A percentile compares a stretch with the other conserved stretches of the same genome.
Conservation (phyloP, 306 rosid species). For the Trifolium repens region DNA sequence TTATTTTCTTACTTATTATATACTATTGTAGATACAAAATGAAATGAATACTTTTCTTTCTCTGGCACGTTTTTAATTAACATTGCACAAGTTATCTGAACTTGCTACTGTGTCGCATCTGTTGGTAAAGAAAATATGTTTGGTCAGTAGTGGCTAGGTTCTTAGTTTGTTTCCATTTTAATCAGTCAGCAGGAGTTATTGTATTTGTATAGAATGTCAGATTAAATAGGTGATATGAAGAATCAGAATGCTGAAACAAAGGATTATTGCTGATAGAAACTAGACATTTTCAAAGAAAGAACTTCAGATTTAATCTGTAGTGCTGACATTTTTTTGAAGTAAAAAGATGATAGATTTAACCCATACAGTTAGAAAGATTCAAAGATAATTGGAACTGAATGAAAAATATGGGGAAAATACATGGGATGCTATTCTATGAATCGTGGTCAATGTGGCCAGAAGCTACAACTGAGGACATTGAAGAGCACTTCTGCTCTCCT, state of each 20-base stretch:
- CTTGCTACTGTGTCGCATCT: slow-evolving; percentile 30
- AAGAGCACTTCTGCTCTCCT: not conserved
- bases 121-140: slow-evolving; percentile 20
- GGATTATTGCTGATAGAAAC: slow-evolving; percentile 1
- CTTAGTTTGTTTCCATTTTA: slow-evolving; percentile 20
- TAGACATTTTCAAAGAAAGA: slow-evolving; percentile 21
- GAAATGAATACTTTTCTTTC: slow-evolving; percentile 20
- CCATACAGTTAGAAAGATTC: not conserved
- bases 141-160: slow-evolving; percentile 8
- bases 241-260: slow-evolving; percentile 5
- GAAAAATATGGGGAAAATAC: not conserved
- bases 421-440: not conserved
- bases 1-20: slow-evolving; percentile 10
- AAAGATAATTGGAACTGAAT: not conserved
- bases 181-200: slow-evolving; percentile 1
- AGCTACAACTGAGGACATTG: not conserved
- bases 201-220: slow-evolving; percentile 23
- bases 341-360: not conserved
- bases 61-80: slow-evolving; percentile 1
- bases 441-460: not conserved
- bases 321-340: slow-evolving; percentile 1
- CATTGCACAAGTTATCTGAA: slow-evolving; percentile 22
- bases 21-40: not conserved
- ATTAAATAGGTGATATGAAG: slow-evolving; percentile 13
- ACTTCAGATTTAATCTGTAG: not conserved